Percentiles rank a stretch among this genome's conserved stretches.
Conservation (phyloP, 768 basidiomycete genomes). For the Pisolithus orientalis region DNA sequence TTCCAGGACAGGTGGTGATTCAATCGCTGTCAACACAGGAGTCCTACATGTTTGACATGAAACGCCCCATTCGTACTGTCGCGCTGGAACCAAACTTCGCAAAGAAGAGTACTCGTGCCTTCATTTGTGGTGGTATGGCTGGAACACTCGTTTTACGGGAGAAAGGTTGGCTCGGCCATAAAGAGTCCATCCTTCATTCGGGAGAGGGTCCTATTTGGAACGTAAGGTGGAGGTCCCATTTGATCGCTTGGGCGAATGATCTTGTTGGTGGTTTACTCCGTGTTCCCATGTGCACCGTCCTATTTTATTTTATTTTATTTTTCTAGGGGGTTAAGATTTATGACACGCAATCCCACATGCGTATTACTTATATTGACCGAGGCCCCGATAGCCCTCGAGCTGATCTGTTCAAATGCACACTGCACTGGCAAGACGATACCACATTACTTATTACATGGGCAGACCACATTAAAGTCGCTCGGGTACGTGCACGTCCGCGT, state of each 20-base stretch:
- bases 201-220: slow-evolving; percentile 96
- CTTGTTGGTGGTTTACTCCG: slow-evolving; percentile 41
- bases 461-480: slow-evolving; percentile 85
- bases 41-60: slow-evolving; percentile 82
- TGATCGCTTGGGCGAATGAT: slow-evolving; percentile 98
- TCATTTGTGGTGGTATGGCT: slow-evolving; percentile 90
- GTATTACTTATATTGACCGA: slow-evolving; percentile 83
- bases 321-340: slow-evolving; percentile 88
- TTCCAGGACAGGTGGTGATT: slow-evolving; percentile 83
- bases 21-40: slow-evolving; percentile 76
- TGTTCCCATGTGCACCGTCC: not conserved
- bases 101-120: slow-evolving; percentile 65
- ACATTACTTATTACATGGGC: slow-evolving; percentile 94
- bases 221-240: slow-evolving; percentile 73
- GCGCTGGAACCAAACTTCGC: slow-evolving; percentile 89
- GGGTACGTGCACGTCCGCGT: slow-evolving; percentile 59
- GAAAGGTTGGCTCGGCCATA: slow-evolving; percentile 96
- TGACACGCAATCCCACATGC: slow-evolving; percentile 69
- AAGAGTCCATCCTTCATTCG: slow-evolving; percentile 73
- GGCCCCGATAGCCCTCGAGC: slow-evolving; percentile 79
- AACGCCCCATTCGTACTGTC: slow-evolving; percentile 85
- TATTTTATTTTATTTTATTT: not conserved
- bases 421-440: slow-evolving; percentile 89
- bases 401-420: slow-evolving; percentile 89
- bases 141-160: slow-evolving; percentile 84